Evolutionary conservation across 1,284 basidiomycete genomes (phyloP).

Genomic region (Papiliotrema flavescens): DNA sequence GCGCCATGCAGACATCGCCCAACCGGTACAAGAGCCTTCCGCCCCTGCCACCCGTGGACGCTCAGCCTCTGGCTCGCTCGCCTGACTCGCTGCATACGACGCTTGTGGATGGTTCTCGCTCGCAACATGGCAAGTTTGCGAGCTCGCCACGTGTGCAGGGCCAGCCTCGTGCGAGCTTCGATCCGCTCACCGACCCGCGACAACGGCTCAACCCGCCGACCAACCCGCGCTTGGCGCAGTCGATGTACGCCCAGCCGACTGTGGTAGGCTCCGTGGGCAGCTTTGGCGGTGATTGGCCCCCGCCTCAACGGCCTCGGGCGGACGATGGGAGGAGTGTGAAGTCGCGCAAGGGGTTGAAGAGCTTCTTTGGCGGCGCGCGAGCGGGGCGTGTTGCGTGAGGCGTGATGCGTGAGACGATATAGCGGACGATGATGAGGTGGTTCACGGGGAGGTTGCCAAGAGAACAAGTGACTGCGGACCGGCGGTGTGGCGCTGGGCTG

Average conservation of each 20-base stretch:
- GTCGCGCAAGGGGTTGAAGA: slow-evolving; percentile 26
- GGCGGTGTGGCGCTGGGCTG: too few relatives aligned
- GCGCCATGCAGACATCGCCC: slow-evolving; percentile 18
- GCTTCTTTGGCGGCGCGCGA: slow-evolving; percentile 20
- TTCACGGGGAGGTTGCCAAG: too few relatives aligned
- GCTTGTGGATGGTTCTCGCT: background rate
- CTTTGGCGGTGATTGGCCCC: slow-evolving; percentile 11
- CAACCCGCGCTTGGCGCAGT: slow-evolving; percentile 16
- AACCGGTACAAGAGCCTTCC: slow-evolving; percentile 45
- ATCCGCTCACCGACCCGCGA: slow-evolving; percentile 10
- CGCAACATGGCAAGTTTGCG: background rate
- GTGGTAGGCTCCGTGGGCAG: slow-evolving; percentile 19
- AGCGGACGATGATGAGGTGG: too few relatives aligned
- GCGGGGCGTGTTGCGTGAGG: slow-evolving; percentile 1
- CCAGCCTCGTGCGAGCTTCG: slow-evolving; percentile 8
- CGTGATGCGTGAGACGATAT: too few relatives aligned
- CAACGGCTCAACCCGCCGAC: slow-evolving; percentile 1
- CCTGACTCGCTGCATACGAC: slow-evolving; percentile 16
- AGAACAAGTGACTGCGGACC: too few relatives aligned
- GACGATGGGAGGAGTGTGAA: slow-evolving; percentile 11
- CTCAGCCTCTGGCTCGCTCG: slow-evolving; percentile 6
- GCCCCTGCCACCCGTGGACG: slow-evolving; percentile 31
- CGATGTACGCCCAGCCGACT: slow-evolving; percentile 29
- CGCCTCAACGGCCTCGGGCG: slow-evolving; percentile 3
- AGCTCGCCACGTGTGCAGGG: background rate